Evolutionary conservation across 2,329 filamentous ascomycete species (phyloP), one percentile per base, ranked within the genome.

Genomic region (Hymenoscyphus linearis): DNA sequence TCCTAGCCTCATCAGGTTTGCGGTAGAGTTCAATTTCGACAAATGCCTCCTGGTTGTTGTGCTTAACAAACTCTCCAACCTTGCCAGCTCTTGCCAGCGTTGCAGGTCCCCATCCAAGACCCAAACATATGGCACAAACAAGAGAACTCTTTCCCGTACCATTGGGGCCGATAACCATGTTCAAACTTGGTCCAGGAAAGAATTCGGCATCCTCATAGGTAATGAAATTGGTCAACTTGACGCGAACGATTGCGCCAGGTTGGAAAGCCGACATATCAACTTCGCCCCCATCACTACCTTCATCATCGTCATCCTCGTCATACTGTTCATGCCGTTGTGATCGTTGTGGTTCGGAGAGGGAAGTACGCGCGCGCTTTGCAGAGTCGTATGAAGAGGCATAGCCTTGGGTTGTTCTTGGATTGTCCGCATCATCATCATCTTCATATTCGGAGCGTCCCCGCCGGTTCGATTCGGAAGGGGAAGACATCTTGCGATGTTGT

Each of bases 81-180:
- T 91, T 86, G 69, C 89, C 92, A 6, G 93, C 92, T 64, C 95
- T 87, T 16, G 93, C 95, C 16, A 99, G 82, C 69, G 93, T 85
- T 75, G 88, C 85, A 26, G 93, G 86, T 35, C 85, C 84, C 80
- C 89, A 97, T 55, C 95, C 95, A 27, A 99, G 78, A 2, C 95
- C 95, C 14, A 99, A 77, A 71, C 95, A 98, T 67, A 99, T 96
- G 52, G 95, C 95, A 76, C 95, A 99, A 52, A 99, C 93, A 27
- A 99, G 81, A 0, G 95, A 97, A 76, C 93, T 98, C 77, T 99
- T 99, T 60, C 95, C 95, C 0, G 95, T 98, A 36, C 95, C 95
- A 71, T 99, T 99, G n/a, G 95, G 95, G 0, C 95, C 95, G 68
- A 99, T 96, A 58, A 99, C 88, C 93, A 99, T 98, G 74, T 99